Base-by-base conservation (phyloP, 768 basidiomycete species). In the Boletus fagicola region DNA sequence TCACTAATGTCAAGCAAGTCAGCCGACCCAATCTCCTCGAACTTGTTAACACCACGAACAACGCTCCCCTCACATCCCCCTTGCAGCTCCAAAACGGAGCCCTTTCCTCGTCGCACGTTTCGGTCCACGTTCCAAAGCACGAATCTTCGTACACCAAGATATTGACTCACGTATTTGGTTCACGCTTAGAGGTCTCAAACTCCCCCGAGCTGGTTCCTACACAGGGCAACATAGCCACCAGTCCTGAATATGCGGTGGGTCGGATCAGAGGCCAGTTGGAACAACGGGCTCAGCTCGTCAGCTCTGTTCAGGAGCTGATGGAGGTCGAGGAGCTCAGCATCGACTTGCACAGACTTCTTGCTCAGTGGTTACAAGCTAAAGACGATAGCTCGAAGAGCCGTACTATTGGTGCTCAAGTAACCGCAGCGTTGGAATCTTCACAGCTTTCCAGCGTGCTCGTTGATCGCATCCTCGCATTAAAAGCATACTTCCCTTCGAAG, bases 181-280 rank as follows among this genome's bases (percentile, higher is more conserved):
- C 86, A 9, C 83, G 91, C 2, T 77, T 98, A 1, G 87, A 94
- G 59, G 80, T 99, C 57, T 79, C 87, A 65, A 98, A 99, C 73
- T 85, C 88, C 4, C 94, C 93, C 0, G 76, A 82, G 43, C 79
- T 89, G 18, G 84, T 93, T 50, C 68, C 82, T 11, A 72, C 85
- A 15, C 82, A 89, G 56, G 94, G 93, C 12, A 75, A 81, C 45
- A 72, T 85, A 45, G 92, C 93, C 18, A 96, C 94, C 11, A 88
- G 82, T n/a, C 97, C 96, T 2, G 93, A 98, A 69, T 98, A 88
- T 68, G 96, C 97, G 0, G 81, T 98, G 36, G 96, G 97, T 13
- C 88, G 94, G 45, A 86, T 94, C 47, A 86, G 92, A 39, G 92
- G 90, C 3, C 84, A 93, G 63, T 68, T 92, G 48, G 89, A 91